Conservation (phyloP, 345 rosid species). For the Ceriops zippeliana region DNA sequence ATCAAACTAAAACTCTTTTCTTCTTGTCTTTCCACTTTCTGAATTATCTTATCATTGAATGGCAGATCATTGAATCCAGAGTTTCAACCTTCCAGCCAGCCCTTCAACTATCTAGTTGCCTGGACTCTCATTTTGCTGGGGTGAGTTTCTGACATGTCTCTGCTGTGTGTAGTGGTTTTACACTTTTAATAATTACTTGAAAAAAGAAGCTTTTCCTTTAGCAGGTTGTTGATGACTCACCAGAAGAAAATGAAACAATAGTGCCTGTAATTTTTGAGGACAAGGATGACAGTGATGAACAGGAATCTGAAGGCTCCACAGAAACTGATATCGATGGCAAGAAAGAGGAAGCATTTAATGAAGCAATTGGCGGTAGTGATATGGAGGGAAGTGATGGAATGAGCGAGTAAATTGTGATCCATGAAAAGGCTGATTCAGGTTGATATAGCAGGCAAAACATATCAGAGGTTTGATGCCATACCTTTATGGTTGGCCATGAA, state of each 20-base stretch:
- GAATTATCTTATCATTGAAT: constrained; percentile 7
- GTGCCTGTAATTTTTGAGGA: constrained; percentile 37
- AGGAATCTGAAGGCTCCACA: constrained; percentile 57
- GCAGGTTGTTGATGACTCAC: constrained; percentile 53
- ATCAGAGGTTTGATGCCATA: not conserved
- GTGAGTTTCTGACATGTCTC: constrained; percentile 21
- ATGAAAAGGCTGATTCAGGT: too few relatives aligned
- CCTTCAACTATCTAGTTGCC: constrained; percentile 60
- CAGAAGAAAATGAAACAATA: constrained; percentile 25
- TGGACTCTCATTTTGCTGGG: constrained; percentile 54
- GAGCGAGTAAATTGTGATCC: constrained; percentile 39
- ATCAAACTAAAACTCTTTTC: not conserved
- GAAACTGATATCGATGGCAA: constrained; percentile 38
- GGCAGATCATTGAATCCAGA: constrained; percentile 87
- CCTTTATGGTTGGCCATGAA: not conserved
- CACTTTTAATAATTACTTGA: not conserved
- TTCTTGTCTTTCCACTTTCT: not conserved
- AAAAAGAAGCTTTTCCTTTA: not conserved
- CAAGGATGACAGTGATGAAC: constrained; percentile 69
- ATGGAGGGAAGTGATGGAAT: constrained; percentile 48
- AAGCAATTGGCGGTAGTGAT: constrained; percentile 29
- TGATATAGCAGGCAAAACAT: not conserved
- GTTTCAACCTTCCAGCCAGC: constrained; percentile 63
- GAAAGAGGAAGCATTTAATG: constrained; percentile 37
- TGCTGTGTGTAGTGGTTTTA: not conserved